phyloP scores from a whole-genome alignment of 2,329 filamentous ascomycete genomes.

The Periconia macrospinosa region DNA sequence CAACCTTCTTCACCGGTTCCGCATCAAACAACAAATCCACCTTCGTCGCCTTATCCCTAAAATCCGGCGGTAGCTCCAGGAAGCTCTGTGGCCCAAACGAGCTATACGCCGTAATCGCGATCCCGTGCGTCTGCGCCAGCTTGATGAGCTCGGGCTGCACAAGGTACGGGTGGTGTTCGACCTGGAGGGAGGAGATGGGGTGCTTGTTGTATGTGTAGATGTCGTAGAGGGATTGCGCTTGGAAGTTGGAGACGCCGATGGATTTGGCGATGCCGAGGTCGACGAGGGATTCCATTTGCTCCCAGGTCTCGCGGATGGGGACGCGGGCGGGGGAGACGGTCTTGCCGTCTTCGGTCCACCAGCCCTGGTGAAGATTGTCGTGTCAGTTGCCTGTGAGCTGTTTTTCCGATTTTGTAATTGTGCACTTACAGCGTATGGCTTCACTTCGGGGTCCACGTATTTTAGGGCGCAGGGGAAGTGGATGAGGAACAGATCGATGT shows the following conservation, averaged over 20 bases:
- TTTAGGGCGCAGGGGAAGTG: slow-evolving; percentile 86
- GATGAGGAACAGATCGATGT: slow-evolving; percentile 82
- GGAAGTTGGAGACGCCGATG: slow-evolving; percentile 24
- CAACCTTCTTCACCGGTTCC: slow-evolving; percentile 64
- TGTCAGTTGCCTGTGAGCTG: no score
- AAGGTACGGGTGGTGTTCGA: slow-evolving; percentile 24
- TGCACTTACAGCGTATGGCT: slow-evolving; percentile 19
- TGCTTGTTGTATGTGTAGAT: slow-evolving; percentile 51
- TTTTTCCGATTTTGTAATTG: no score
- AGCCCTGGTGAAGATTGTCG: slow-evolving; percentile 10
- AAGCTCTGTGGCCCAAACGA: slow-evolving; percentile 60
- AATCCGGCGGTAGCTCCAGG: slow-evolving; percentile 68
- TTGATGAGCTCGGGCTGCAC: slow-evolving; percentile 17
- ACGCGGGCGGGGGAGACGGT: slow-evolving; percentile 17
- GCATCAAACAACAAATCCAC: slow-evolving; percentile 72
- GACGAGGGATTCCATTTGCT: slow-evolving; percentile 34
- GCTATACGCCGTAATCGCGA: slow-evolving; percentile 22
- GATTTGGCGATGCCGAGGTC: slow-evolving; percentile 58
- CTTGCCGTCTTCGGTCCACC: slow-evolving; percentile 58
- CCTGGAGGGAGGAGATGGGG: slow-evolving; percentile 18
- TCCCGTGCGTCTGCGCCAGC: slow-evolving; percentile 19
- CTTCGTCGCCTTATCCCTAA: slow-evolving; percentile 64
- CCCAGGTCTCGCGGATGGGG: slow-evolving; percentile 35
- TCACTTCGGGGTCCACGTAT: slow-evolving; percentile 70
- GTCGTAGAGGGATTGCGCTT: slow-evolving; percentile 47